phyloP scores from a whole-genome alignment of 139 green algal genomes.

The Chlorella sorokiniana region DNA sequence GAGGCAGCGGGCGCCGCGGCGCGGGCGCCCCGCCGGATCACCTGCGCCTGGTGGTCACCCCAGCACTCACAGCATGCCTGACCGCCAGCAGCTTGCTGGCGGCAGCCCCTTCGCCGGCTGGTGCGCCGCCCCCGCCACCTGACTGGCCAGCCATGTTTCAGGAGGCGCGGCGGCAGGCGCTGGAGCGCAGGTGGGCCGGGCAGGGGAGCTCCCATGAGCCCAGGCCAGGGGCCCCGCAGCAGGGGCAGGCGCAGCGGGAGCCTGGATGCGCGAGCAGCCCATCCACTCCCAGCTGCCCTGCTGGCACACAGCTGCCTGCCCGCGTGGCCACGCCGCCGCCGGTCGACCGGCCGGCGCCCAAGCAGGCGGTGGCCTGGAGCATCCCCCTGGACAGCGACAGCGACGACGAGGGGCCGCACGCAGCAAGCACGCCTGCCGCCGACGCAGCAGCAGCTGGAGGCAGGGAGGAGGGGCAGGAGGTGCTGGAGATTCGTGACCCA shows the following conservation, averaged over 20 bases:
- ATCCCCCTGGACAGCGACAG: slow-evolving; percentile 16
- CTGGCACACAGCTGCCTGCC: not conserved
- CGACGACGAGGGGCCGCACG: not conserved
- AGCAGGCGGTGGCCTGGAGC: not conserved
- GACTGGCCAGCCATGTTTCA: not conserved
- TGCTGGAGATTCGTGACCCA: slow-evolving; percentile 1
- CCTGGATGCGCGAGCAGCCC: not conserved
- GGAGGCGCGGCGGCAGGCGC: not conserved
- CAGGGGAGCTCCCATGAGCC: not conserved
- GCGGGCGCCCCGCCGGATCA: slow-evolving; percentile 32
- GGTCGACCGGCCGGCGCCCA: not conserved
- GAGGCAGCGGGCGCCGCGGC: not conserved
- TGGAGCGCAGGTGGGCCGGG: slow-evolving; percentile 19
- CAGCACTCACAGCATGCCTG: slow-evolving; percentile 26
- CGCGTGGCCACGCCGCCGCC: not conserved
- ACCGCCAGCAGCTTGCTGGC: not conserved
- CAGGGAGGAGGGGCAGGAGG: not conserved
- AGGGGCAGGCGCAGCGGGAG: not conserved
- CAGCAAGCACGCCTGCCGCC: not conserved
- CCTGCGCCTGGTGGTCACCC: slow-evolving; percentile 43
- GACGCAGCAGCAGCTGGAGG: not conserved
- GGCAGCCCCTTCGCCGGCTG: too few species aligned
- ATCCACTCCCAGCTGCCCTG: not conserved
- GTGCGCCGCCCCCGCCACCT: not conserved
- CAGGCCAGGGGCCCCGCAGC: not conserved